Evolutionary conservation across 208 protist genomes (phyloP), one percentile per base, ranked within the genome.

Genomic region (Trypanosoma caninum): DNA sequence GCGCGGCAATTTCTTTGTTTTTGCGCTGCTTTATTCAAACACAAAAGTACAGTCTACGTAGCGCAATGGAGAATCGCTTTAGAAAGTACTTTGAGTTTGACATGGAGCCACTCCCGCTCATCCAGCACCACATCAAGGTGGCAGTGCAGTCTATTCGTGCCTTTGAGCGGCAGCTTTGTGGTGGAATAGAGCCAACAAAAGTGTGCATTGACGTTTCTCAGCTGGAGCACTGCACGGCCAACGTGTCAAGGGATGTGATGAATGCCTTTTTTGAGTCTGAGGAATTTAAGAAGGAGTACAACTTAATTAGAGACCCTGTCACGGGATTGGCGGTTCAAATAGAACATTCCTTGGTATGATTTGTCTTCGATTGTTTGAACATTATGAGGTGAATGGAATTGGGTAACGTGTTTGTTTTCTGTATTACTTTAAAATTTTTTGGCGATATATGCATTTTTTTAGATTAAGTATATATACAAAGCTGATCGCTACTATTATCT

Each of bases 1-100:
- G 98, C 46, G 84, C 98, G 4, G 98, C 98, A 27, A 99, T 99
- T 50, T 82, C 93, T 3, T 83, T 99, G 10, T 98, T 99, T 69
- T 74, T 99, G 6, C 89, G 98, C 11, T 98, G 94, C 54, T 99
- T 99, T 69, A 98, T 99, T 40, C 82, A 92, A 27, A 97, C 97
- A 23, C 98, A 96, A 50, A 95, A 95, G 69, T 95, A 95, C 71
- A 93, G 85, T 69, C 78, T 92, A 76, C 86, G 89, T 53, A 87
- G 76, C 52, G 77, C 87, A 40, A 91, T 95, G 85, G 85, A 93
- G 74, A 80, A 69, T 34, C 74, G 82, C 47, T 93, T 95, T 72
- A 78, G 79, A 41, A 86, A 84, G 69, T 95, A 93, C 70, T 78
- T 93, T 42, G 86, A 95, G 53, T 80, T 82, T 0, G 89, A 93